Evolutionary conservation across 2,329 filamentous ascomycete species (phyloP), one percentile per base, ranked within the genome.

Genomic region (Cordyceps cateniannulata): DNA sequence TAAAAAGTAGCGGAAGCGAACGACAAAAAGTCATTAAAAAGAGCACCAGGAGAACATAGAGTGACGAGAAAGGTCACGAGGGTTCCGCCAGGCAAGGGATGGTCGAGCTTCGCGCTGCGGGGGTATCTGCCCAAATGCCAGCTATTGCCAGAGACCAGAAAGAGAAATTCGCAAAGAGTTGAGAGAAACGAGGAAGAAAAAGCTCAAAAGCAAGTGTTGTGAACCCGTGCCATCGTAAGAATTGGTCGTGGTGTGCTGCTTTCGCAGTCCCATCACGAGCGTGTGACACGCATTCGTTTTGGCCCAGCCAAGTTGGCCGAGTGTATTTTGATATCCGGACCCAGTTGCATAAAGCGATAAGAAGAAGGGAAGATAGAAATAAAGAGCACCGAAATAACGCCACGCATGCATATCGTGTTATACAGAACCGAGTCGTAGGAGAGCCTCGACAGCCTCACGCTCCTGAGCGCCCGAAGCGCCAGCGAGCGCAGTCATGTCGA

Each of bases 401-500:
- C 82, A 69, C 71, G 70, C 75, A 83, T 81, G 79, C 77, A 79
- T 70, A 70, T 71, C 65, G 65, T 78, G 76, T 84, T 87, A 88
- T 84, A 87, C 79, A 84, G 89, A 93, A 76, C 90, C 88, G 74
- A 95, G 87, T 73, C 86, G 85, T 69, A 95, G 79, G 70, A 93
- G 84, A 65, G 90, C 90, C 74, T 91, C 90, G 65, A 93, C 84
- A 60, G 90, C 90, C 74, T 91, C 90, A 68, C 87, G 87, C 79
- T 93, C 90, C 74, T 91, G 87, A 63, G 85, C 83, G 71, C 88
- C 85, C 59, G 85, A 82, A 63, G 82, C 75, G 58, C 74, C 75
- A 64, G 75, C 77, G 65, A 84, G 71, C 53, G 77, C 75, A 62
- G 79, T 77, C 68, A 85, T 76, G 72, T 83, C 76, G 67, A 84